phyloP scores from a whole-genome alignment of 805 yeast species.

The Saturnispora mendoncae region DNA sequence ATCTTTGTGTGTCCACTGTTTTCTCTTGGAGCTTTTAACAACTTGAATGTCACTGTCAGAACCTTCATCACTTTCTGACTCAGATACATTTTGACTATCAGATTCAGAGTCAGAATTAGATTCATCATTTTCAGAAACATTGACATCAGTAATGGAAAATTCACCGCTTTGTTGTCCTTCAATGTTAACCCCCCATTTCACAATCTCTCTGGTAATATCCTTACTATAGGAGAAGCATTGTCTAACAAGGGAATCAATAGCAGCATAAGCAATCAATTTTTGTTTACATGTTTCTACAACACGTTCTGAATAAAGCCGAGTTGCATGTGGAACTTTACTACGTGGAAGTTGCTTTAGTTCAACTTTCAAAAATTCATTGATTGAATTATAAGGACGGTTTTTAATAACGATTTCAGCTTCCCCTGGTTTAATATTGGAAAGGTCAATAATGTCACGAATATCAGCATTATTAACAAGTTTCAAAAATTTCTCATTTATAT shows the following conservation, averaged over 20 bases:
- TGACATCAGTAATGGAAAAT: slow-evolving; percentile 51
- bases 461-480: slow-evolving; percentile 75
- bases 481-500: slow-evolving; percentile 58
- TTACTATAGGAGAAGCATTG: slow-evolving; percentile 75
- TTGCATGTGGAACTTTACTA: slow-evolving; percentile 11
- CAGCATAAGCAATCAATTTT: slow-evolving; percentile 80
- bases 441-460: slow-evolving; percentile 67
- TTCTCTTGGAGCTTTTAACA: neutral
- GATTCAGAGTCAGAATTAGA: slow-evolving; percentile 4
- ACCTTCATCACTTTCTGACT: neutral
- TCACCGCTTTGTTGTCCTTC: slow-evolving; percentile 52
- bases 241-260: slow-evolving; percentile 85
- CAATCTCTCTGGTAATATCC: slow-evolving; percentile 60
- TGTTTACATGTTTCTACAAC: slow-evolving; percentile 60
- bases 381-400: slow-evolving; percentile 58
- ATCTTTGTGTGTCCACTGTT: neutral
- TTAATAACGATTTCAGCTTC: slow-evolving; percentile 57
- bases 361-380: slow-evolving; percentile 51
- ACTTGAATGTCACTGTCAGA: slow-evolving; percentile 7
- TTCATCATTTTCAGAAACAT: slow-evolving; percentile 24
- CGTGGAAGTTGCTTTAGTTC: slow-evolving; percentile 33
- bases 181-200: slow-evolving; percentile 80
- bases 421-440: slow-evolving; percentile 59
- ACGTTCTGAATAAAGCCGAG: slow-evolving; percentile 48
- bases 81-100: slow-evolving; percentile 19